A percentile compares a stretch with the other conserved stretches of the same genome.
phyloP scores from a whole-genome alignment of 73 alveolate species.

The Blepharisma japonicum region DNA sequence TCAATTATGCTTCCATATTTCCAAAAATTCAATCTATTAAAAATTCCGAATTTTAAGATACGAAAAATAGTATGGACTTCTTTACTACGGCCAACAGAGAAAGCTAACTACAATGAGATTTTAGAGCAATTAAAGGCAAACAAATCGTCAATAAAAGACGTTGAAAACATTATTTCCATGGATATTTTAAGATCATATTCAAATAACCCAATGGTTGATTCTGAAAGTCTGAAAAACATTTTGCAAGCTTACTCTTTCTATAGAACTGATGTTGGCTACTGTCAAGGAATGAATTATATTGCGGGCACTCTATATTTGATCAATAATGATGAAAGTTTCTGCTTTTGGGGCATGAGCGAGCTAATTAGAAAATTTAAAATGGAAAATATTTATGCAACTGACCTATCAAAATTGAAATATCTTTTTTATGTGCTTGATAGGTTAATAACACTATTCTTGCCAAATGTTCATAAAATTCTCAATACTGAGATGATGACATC shows the following conservation, averaged over 20 bases:
- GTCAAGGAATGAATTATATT: constrained; percentile 98
- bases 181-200: not conserved
- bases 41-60: not conserved
- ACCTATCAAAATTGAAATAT: constrained; percentile 12
- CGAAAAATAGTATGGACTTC: not conserved
- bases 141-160: not conserved
- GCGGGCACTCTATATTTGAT: constrained; percentile 86
- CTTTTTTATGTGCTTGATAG: constrained; percentile 24
- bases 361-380: not conserved
- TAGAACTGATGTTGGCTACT: constrained; percentile 83
- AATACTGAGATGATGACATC: not conserved
- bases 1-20: not conserved
- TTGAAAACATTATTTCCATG: constrained; percentile 8
- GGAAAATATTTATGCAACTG: not conserved
- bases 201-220: constrained; percentile 41
- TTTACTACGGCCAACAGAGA: not conserved
- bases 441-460: not conserved
- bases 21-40: not conserved
- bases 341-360: constrained; percentile 22
- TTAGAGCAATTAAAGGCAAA: not conserved
- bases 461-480: not conserved
- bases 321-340: constrained; percentile 57
- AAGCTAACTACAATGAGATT: not conserved
- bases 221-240: constrained; percentile 39
- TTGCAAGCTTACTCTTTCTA: constrained; percentile 83